Evolutionary conservation across 352 stramenopile genomes (phyloP).

Genomic region (Phytophthora aleatoria): DNA sequence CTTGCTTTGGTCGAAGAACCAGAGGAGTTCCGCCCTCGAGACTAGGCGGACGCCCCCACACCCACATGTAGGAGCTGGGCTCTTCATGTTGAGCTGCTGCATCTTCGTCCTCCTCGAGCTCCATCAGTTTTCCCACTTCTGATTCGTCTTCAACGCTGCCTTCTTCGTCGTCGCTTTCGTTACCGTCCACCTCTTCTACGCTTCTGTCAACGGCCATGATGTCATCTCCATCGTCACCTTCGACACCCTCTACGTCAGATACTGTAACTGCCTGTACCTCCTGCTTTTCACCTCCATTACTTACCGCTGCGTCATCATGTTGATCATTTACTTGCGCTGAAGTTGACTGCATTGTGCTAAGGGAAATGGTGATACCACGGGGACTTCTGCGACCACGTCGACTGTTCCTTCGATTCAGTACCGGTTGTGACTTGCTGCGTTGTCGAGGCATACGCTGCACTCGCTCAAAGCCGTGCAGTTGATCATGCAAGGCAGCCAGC

Average conservation of each 20-base stretch:
- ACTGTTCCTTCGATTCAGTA: constrained; percentile 27
- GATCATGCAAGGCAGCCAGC: constrained; percentile 40
- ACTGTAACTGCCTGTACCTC: constrained; percentile 1
- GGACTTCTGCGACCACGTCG: constrained; percentile 4
- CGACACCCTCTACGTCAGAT: neutral
- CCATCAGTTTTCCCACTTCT: constrained; percentile 3
- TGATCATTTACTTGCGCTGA: neutral
- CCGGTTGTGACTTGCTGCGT: constrained; percentile 25
- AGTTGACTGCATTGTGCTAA: neutral
- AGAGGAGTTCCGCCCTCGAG: constrained; percentile 54
- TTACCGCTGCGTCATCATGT: neutral
- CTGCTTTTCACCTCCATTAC: neutral
- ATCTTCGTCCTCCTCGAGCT: constrained; percentile 5
- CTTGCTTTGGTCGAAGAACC: constrained; percentile 69
- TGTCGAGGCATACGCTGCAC: constrained; percentile 25
- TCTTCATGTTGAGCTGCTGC: constrained; percentile 17
- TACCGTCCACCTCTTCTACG: constrained; percentile 23
- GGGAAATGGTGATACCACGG: constrained; percentile 5
- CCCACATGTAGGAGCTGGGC: constrained; percentile 48
- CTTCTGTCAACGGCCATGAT: neutral
- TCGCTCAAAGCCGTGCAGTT: constrained; percentile 41
- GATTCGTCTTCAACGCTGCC: constrained; percentile 14
- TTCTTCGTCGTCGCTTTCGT: constrained; percentile 36
- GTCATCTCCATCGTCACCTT: neutral
- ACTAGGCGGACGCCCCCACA: constrained; percentile 73